Conservation (phyloP, 2,329 filamentous ascomycete genomes). For the Tolypocladium nubicola region DNA sequence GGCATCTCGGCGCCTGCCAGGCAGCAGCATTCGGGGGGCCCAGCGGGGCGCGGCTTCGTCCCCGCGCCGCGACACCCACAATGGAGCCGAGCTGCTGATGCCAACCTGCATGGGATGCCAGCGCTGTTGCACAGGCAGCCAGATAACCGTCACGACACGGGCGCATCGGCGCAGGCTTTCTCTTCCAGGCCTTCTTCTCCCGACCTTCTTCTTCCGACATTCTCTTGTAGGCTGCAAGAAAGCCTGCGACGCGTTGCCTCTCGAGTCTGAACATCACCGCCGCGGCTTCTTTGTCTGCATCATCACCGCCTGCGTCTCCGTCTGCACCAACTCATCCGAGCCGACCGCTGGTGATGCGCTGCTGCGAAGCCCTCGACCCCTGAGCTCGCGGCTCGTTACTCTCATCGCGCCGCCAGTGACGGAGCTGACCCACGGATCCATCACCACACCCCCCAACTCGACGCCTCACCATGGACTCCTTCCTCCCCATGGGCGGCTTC, state of each 20-base stretch:
- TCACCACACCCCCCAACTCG: neutral
- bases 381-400: neutral
- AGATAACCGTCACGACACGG: neutral
- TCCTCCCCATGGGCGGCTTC: slow-evolving; percentile 39
- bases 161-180: neutral
- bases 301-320: neutral
- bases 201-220: too few relatives aligned
- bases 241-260: neutral
- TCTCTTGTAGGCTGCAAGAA: too few relatives aligned
- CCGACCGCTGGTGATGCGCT: neutral
- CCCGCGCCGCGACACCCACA: neutral
- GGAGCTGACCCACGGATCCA: neutral
- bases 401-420: neutral
- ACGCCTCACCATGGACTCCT: slow-evolving; percentile 34
- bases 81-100: neutral
- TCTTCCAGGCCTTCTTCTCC: neutral
- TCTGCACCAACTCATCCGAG: neutral
- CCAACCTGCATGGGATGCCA: neutral
- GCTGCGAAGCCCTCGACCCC: neutral
- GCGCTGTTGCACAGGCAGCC: neutral
- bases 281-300: neutral
- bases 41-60: neutral
- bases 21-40: slow-evolving; percentile 8
- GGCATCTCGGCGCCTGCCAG: neutral
- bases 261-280: neutral